Evolutionary conservation across 768 basidiomycete genomes (phyloP).

Genomic region (Tubosaeta sp.): DNA sequence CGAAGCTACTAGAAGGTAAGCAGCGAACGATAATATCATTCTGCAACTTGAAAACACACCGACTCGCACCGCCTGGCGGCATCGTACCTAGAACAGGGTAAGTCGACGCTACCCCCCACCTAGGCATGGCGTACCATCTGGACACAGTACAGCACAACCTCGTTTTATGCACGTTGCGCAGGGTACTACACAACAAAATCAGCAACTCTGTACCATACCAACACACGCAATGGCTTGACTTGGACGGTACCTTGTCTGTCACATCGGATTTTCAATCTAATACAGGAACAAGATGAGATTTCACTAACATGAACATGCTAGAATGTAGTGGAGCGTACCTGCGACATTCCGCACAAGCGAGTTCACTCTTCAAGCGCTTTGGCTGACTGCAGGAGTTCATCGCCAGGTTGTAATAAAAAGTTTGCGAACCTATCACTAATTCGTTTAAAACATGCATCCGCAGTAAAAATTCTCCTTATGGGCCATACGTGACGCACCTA

Average conservation of each 20-base stretch:
- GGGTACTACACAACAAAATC: too few species aligned
- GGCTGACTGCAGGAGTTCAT: conserved; percentile 20
- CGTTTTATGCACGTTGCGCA: too few species aligned
- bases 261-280: conserved; percentile 22
- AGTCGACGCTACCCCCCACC: too few species aligned
- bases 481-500: too few species aligned
- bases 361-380: conserved; percentile 24
- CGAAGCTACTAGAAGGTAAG: conserved; percentile 36
- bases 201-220: too few species aligned
- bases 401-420: too few species aligned
- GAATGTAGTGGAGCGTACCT: conserved; percentile 16
- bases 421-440: too few species aligned
- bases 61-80: conserved; percentile 53
- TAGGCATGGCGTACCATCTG: conserved; percentile 41
- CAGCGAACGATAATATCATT: neutral
- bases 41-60: conserved; percentile 21
- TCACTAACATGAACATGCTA: neutral
- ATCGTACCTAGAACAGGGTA: conserved; percentile 37
- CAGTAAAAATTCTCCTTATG: neutral
- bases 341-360: conserved; percentile 32
- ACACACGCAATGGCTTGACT: neutral
- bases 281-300: neutral
- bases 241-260: too few species aligned
- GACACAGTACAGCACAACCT: too few species aligned
- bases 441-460: conserved; percentile 5